Conservation (phyloP, 2,329 filamentous ascomycete species). For the Botryosphaeria agaves region DNA sequence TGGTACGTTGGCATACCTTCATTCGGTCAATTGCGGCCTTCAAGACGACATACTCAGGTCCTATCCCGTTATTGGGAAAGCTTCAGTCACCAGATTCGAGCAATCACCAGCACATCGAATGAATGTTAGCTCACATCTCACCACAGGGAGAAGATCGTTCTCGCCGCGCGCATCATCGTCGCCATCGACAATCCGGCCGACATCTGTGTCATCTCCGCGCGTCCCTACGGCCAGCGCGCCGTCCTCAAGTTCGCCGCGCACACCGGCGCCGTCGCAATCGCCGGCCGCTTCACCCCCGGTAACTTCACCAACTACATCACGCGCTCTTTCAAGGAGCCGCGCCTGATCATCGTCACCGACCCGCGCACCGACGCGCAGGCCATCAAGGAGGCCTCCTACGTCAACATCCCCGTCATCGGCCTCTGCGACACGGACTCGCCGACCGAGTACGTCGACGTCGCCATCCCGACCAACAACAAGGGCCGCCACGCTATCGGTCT, state of each 20-base stretch:
- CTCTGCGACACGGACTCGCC: constrained; percentile 98
- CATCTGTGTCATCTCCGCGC: constrained; percentile 97
- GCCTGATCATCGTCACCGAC: constrained; percentile 98
- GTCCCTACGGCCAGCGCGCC: constrained; percentile 98
- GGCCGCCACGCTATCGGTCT: constrained; percentile 97
- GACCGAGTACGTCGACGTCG: constrained; percentile 98
- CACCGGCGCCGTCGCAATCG: constrained; percentile 95
- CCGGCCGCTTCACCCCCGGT: constrained; percentile 98
- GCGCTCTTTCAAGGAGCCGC: constrained; percentile 99
- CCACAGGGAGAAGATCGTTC: constrained; percentile 94
- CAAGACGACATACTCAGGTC: no score
- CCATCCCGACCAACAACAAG: constrained; percentile 99
- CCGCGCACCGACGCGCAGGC: constrained; percentile 99
- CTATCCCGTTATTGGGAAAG: no score
- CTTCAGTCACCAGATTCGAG: no score
- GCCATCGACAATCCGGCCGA: constrained; percentile 99
- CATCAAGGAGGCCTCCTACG: constrained; percentile 99
- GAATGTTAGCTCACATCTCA: no score
- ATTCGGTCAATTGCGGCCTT: no score
- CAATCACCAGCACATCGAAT: no score
- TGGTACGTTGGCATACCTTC: constrained; percentile 75
- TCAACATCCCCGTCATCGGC: constrained; percentile 99
- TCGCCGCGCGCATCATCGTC: constrained; percentile 96
- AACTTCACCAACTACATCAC: constrained; percentile 99
- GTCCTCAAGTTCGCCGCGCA: constrained; percentile 99